These are phyloP conservation scores for Globisporangium perplexum DNA, from an alignment of 352 stramenopile genomes.

Conservation along the genomic window DNA sequence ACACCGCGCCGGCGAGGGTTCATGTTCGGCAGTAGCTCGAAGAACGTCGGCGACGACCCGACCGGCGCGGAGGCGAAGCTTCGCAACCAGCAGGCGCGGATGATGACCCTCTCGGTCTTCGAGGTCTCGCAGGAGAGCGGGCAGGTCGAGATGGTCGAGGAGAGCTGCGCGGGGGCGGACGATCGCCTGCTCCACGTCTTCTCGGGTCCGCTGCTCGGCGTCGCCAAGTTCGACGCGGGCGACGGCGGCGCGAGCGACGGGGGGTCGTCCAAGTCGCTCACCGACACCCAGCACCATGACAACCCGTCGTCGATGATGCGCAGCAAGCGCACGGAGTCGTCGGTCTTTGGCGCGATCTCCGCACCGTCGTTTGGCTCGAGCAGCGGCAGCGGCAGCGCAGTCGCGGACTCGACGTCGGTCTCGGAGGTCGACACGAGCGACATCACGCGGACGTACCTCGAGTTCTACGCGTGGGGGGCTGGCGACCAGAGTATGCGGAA, in stretches of 20 bases:
- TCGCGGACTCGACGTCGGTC: constrained; percentile 7
- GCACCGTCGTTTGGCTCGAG: constrained; percentile 18
- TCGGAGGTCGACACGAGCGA: constrained; percentile 22
- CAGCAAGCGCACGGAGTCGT: constrained; percentile 44
- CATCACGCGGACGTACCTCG: constrained; percentile 49
- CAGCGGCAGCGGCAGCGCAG: constrained; percentile 15
- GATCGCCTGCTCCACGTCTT: constrained; percentile 65
- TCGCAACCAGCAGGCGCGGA: constrained; percentile 30
- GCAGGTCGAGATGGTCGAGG: constrained; percentile 48
- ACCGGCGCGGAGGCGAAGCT: constrained; percentile 21
- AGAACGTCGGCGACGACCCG: constrained; percentile 23
- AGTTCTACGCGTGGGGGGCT: constrained; percentile 70
- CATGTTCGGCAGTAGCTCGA: constrained; percentile 55
- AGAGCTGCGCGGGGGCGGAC: constrained; percentile 41
- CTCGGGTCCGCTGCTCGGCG: constrained; percentile 55
- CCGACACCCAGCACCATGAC: constrained; percentile 19
- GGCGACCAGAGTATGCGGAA: constrained; percentile 15
- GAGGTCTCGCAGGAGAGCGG: constrained; percentile 23
- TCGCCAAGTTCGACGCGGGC: constrained; percentile 48
- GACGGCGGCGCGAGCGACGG: constrained; percentile 11
- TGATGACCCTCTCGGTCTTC: constrained; percentile 32
- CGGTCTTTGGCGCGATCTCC: constrained; percentile 41
- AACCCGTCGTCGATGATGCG: constrained; percentile 30
- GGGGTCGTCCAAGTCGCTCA: constrained; percentile 16
- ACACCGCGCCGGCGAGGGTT: constrained; percentile 46